These are phyloP conservation scores for Xenoacremonium recifei DNA, from an alignment of 2,329 filamentous ascomycete species.

Conservation along the genomic window DNA sequence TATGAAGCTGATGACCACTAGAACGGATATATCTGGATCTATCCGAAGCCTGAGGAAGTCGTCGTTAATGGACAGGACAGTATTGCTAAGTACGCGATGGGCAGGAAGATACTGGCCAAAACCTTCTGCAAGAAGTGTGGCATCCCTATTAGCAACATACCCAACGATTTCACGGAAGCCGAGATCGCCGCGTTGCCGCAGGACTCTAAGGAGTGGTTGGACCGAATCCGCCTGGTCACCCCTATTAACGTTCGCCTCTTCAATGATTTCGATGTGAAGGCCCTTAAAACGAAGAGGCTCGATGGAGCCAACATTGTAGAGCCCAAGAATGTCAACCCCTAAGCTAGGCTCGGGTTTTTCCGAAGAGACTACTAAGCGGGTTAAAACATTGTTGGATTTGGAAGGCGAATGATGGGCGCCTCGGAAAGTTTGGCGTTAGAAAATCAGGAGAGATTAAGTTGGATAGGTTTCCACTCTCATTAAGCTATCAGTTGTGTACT, in stretches of 20 bases:
- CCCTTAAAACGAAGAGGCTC: neutral
- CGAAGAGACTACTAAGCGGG: too few relatives aligned
- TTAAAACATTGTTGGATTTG: too few relatives aligned
- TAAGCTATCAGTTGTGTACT: too few relatives aligned
- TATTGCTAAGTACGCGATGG: constrained; percentile 38
- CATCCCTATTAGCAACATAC: constrained; percentile 38
- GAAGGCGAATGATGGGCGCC: too few relatives aligned
- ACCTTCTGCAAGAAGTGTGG: constrained; percentile 50
- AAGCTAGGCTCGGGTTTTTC: too few relatives aligned
- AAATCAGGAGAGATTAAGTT: too few relatives aligned
- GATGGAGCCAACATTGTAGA: neutral
- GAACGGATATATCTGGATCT: constrained; percentile 46
- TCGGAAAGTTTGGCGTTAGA: too few relatives aligned
- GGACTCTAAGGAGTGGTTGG: neutral
- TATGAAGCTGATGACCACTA: constrained; percentile 16
- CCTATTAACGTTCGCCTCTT: neutral
- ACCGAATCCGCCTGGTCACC: neutral
- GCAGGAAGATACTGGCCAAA: constrained; percentile 32
- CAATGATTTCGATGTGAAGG: neutral
- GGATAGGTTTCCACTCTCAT: too few relatives aligned
- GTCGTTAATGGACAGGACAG: constrained; percentile 39
- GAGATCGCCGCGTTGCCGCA: constrained; percentile 31
- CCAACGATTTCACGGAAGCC: constrained; percentile 31
- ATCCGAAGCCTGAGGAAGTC: constrained; percentile 39
- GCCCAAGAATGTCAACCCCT: neutral